These are phyloP conservation scores for Basidioascus undulatus DNA, from an alignment of 768 basidiomycete species.

Conservation along the genomic window DNA sequence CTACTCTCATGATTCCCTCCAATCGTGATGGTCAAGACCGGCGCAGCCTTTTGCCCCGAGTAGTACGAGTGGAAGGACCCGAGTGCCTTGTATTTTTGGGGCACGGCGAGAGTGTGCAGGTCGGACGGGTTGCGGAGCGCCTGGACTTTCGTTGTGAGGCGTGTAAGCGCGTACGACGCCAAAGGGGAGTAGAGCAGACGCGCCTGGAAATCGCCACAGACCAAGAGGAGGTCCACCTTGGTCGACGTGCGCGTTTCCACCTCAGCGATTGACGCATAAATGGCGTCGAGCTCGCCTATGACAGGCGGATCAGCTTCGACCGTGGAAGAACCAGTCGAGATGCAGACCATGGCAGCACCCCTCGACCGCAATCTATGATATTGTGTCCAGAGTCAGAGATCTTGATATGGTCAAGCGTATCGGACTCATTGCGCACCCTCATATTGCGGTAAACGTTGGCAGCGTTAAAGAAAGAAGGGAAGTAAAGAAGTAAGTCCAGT, in stretches of 20 bases:
- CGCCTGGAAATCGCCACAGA: constrained; percentile 73
- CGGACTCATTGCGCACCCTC: too few relatives aligned
- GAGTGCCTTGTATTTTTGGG: constrained; percentile 59
- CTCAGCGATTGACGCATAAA: constrained; percentile 42
- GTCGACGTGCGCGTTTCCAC: constrained; percentile 39
- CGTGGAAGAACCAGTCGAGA: background rate
- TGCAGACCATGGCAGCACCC: constrained; percentile 70
- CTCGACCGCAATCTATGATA: constrained; percentile 78
- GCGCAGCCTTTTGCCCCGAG: constrained; percentile 52
- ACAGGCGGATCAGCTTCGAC: background rate
- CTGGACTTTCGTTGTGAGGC: constrained; percentile 19
- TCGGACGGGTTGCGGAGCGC: constrained; percentile 68
- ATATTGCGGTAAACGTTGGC: too few relatives aligned
- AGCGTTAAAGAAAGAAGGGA: too few relatives aligned
- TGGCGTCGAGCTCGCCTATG: constrained; percentile 22
- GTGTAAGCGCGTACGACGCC: background rate
- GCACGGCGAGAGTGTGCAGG: constrained; percentile 73
- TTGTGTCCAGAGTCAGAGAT: too few relatives aligned
- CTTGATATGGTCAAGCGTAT: too few relatives aligned
- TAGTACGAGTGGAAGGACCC: constrained; percentile 86
- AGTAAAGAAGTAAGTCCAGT: too few relatives aligned
- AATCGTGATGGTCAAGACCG: constrained; percentile 72
- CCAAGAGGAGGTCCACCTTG: constrained; percentile 60
- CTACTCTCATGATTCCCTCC: constrained; percentile 97
- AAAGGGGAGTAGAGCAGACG: background rate